Base-by-base conservation (phyloP, 192 early-diverging fungal genomes). In the Gaertneriomyces semiglobifer region DNA sequence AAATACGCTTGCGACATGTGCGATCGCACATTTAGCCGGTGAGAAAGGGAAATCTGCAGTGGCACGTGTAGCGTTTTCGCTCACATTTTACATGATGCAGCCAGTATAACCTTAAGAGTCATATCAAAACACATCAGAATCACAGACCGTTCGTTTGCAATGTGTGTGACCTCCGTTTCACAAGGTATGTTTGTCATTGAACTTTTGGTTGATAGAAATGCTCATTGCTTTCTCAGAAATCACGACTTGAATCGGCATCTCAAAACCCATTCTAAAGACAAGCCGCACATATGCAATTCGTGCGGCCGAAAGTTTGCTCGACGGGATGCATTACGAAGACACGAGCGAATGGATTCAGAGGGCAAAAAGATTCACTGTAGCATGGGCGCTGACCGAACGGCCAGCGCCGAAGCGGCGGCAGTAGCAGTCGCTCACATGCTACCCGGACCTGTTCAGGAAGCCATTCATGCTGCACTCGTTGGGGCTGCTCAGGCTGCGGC, bases 311-410 rank as follows among this genome's bases (percentile, higher is more conserved):
- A 60, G 43, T 77, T 77, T 67, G 76, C 76, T 3, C 45, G 75
- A n/a, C 61, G 62, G 54, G 76, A 77, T 66, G 76, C 76, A 14
- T 60, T 77, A 6, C 62, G 72, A 19, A 44, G 76, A 41, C 76
- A 77, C 61, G 72, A 78, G 51, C 52, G 75, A 12, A 78, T 78
- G 73, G 68, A 78, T 58, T 19, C 67, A 5, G 77, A 78, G 46
- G 77, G 77, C 41, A 78, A 77, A 54, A 77, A 77, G 48, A 58
- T 77, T 6, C 76, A 77, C 54, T 77, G 76, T 50, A 58, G 66
- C 3, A 42, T 40, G 5, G 47, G 57, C 46, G 8, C 8, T 63
- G 18, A 44, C 48, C 12, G 65, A 5, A 2, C 38, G 9, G 33
- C 40, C 33, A n/a, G 46, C 55, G 57, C 38, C 12, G 12, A 38